Base-by-base conservation (phyloP, 371 early-diverging fungal genomes). In the Mucor plumbeus region DNA sequence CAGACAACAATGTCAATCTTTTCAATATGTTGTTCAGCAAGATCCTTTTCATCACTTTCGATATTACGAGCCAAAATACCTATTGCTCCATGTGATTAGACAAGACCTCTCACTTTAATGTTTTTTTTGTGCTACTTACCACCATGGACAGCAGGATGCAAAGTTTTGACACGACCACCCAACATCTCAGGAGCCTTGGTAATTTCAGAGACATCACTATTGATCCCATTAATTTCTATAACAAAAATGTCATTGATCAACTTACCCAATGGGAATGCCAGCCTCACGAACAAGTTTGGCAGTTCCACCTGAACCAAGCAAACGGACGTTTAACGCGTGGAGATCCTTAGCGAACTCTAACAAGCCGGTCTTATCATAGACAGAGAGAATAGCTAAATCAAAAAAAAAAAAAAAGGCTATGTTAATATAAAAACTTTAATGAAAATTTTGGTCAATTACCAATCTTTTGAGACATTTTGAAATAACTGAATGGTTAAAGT, bases 141-240 rank as follows among this genome's bases (percentile, higher is more conserved):
- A 71, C 99, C 99, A 75, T 98, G 99, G 61, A 98, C 97, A 65
- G 96, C 98, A 44, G 99, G 99, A 76, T 98, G 99, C 41, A 98
- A 88, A 14, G 99, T 98, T 89, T 98, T 98, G 75, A 98, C 99
- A 69, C 99, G 94, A 21, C 99, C 99, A 59, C 98, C 98, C 41
- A 98, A 88, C 95, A 98, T 98, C 80, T 98, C 99, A 40, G 99
- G 98, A 54, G 97, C 96, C 76, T 95, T 88, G 71, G 99, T 98
- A 66, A 98, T 93, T 68, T 95, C 97, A 55, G 96, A 93, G 38
- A 98, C 97, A 83, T 98, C 98, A 69, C 94, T 94, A 75, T 26
- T 59, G 38, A 36, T 14, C 14, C 19, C 13, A 4, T 14, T 35
- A 47, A 19, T 26, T 26, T 26, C 26, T 26, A 26, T 26, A 26